Evolutionary conservation across 768 basidiomycete genomes (phyloP).

Genomic region (Pleurotus pulmonarius): DNA sequence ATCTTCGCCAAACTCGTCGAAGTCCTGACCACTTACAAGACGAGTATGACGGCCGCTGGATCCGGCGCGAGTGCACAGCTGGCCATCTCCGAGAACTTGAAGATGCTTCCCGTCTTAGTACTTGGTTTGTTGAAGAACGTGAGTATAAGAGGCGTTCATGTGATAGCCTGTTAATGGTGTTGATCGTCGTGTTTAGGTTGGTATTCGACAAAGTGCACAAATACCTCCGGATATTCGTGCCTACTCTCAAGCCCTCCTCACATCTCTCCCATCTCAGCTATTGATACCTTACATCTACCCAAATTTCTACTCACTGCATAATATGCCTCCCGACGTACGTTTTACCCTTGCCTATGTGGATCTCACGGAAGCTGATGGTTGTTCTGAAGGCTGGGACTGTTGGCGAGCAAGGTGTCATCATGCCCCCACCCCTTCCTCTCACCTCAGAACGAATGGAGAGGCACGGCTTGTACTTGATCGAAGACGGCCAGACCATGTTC

Average conservation of each 20-base stretch:
- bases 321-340: slow-evolving; percentile 87
- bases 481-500: slow-evolving; percentile 97
- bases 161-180: background rate
- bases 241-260: slow-evolving; percentile 90
- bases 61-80: slow-evolving; percentile 93
- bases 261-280: slow-evolving; percentile 85
- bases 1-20: slow-evolving; percentile 81
- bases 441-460: slow-evolving; percentile 95
- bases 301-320: slow-evolving; percentile 92
- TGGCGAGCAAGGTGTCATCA: slow-evolving; percentile 81
- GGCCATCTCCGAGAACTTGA: slow-evolving; percentile 89
- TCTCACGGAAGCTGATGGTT: background rate
- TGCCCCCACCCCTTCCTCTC: slow-evolving; percentile 85
- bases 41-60: slow-evolving; percentile 92
- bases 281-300: slow-evolving; percentile 95
- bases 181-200: slow-evolving; percentile 53
- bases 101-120: slow-evolving; percentile 87
- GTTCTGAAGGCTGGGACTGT: slow-evolving; percentile 76
- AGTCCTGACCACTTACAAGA: slow-evolving; percentile 85
- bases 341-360: background rate
- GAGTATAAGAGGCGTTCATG: slow-evolving; percentile 18
- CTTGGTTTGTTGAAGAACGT: slow-evolving; percentile 95
- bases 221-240: slow-evolving; percentile 96
- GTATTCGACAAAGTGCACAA: slow-evolving; percentile 91
- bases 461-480: slow-evolving; percentile 94